Evolutionary conservation across 192 early-diverging fungal species (phyloP).

Genomic region (Coemansia sp.): DNA sequence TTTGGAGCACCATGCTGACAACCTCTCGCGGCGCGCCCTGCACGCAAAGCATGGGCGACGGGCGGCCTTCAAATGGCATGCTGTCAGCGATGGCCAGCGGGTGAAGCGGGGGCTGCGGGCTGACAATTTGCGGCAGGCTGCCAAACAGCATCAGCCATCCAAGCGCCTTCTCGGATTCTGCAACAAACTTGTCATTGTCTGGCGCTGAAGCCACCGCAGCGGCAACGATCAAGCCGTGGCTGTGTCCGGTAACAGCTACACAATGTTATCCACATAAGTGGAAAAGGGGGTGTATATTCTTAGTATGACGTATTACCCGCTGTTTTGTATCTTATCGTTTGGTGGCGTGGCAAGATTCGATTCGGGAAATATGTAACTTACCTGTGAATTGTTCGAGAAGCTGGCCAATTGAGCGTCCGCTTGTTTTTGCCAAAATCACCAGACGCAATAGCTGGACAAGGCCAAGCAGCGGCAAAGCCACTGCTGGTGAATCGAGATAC

Average conservation of each 20-base stretch:
- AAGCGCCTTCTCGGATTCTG: conserved; percentile 75
- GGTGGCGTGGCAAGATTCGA: neutral
- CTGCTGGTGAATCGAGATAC: conserved; percentile 69
- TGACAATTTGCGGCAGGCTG: conserved; percentile 72
- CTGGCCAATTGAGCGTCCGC: conserved; percentile 54
- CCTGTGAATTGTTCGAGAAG: conserved; percentile 43
- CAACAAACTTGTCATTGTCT: conserved; percentile 64
- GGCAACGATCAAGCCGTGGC: conserved; percentile 84
- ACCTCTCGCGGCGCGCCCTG: conserved; percentile 67
- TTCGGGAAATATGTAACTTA: conserved; percentile 9
- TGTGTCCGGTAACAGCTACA: conserved; percentile 83
- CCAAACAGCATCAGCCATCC: conserved; percentile 82
- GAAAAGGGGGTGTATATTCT: no score
- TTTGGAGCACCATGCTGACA: conserved; percentile 73
- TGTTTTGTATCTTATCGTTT: neutral
- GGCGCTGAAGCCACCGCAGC: conserved; percentile 77
- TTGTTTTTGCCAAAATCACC: conserved; percentile 66
- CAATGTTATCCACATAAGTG: neutral
- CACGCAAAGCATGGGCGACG: conserved; percentile 80
- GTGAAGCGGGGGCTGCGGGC: conserved; percentile 68
- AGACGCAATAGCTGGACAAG: conserved; percentile 84
- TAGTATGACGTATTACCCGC: no score
- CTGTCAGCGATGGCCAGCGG: conserved; percentile 80
- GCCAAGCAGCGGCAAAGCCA: conserved; percentile 80
- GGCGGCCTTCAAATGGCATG: conserved; percentile 72